Evolutionary conservation across 208 protist genomes (phyloP).

Genomic region (Crithidia sp.): DNA sequence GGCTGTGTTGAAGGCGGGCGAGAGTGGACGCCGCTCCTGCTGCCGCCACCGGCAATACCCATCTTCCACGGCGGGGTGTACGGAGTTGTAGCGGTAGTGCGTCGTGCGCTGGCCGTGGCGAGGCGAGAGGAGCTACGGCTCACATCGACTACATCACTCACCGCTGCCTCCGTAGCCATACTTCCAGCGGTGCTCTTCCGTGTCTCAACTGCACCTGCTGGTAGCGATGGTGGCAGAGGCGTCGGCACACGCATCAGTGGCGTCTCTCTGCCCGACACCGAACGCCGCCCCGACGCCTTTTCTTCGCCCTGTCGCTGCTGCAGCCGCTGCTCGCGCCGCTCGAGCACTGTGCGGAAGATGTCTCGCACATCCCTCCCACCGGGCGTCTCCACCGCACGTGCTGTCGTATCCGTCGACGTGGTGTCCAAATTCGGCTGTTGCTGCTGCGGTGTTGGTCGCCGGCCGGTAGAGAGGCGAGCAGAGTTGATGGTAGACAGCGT

Average conservation of each 20-base stretch:
- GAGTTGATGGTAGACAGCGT: too few species aligned
- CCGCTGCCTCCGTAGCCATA: too few species aligned
- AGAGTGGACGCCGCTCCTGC: not conserved
- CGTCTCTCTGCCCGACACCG: not conserved
- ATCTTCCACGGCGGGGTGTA: slow-evolving; percentile 3
- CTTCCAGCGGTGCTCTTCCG: too few species aligned
- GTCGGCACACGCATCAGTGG: slow-evolving; percentile 4
- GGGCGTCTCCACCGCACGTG: not conserved
- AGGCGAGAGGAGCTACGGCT: slow-evolving; percentile 6
- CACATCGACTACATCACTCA: not conserved
- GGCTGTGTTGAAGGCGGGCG: not conserved
- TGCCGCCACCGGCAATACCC: not conserved
- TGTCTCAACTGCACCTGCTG: not conserved
- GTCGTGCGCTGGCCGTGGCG: not conserved
- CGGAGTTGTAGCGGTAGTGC: not conserved
- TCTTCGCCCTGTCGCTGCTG: not conserved
- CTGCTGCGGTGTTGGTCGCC: too few species aligned
- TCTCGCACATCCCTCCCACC: slow-evolving; percentile 2
- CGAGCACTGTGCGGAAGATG: slow-evolving; percentile 11
- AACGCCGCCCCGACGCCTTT: not conserved
- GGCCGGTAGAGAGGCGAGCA: too few species aligned
- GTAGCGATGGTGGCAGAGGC: not conserved
- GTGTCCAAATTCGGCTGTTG: too few species aligned
- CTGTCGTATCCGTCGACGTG: too few species aligned
- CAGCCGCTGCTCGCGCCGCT: slow-evolving; percentile 15